Percentiles rank a stretch among this genome's conserved stretches.
Evolutionary conservation across 2,329 filamentous ascomycete species (phyloP).

Genomic region (Fusarium newnesense): DNA sequence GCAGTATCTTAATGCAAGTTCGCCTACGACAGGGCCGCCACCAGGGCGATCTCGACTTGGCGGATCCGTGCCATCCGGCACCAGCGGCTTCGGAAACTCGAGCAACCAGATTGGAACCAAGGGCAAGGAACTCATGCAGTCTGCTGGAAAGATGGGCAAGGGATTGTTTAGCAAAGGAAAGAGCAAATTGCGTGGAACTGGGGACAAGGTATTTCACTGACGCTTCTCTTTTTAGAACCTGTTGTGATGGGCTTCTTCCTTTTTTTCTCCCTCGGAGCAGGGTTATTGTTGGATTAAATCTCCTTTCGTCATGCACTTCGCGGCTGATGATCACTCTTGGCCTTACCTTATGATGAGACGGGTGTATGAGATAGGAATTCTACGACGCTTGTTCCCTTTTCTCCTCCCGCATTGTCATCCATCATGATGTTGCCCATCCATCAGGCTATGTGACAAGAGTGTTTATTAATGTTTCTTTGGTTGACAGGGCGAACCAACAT

Average conservation of each 20-base stretch:
- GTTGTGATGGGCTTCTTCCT: slow-evolving; percentile 43
- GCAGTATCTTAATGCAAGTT: slow-evolving; percentile 62
- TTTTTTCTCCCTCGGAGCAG: slow-evolving; percentile 36
- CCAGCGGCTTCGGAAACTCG: slow-evolving; percentile 63
- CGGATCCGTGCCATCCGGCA: slow-evolving; percentile 52
- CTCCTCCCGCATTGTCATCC: slow-evolving; percentile 36
- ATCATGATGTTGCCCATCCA: slow-evolving; percentile 44
- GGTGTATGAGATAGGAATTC: slow-evolving; percentile 56
- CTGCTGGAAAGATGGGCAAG: slow-evolving; percentile 89
- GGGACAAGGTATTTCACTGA: slow-evolving; percentile 90
- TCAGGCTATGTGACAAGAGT: slow-evolving; percentile 45
- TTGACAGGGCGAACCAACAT: slow-evolving; percentile 51
- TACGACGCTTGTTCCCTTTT: slow-evolving; percentile 49
- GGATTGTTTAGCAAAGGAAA: slow-evolving; percentile 91
- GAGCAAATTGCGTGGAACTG: slow-evolving; percentile 78
- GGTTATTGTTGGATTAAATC: slow-evolving; percentile 45
- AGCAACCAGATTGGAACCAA: slow-evolving; percentile 78
- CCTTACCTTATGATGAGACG: slow-evolving; percentile 50
- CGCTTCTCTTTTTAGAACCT: slow-evolving; percentile 50
- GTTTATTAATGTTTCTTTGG: slow-evolving; percentile 51
- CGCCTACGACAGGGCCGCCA: slow-evolving; percentile 44
- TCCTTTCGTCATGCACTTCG: slow-evolving; percentile 46
- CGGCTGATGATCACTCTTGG: slow-evolving; percentile 46
- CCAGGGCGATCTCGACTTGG: slow-evolving; percentile 51
- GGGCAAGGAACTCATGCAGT: slow-evolving; percentile 88